Conservation (phyloP, 1,284 basidiomycete species). For the Moesziomyces globuligerus region DNA sequence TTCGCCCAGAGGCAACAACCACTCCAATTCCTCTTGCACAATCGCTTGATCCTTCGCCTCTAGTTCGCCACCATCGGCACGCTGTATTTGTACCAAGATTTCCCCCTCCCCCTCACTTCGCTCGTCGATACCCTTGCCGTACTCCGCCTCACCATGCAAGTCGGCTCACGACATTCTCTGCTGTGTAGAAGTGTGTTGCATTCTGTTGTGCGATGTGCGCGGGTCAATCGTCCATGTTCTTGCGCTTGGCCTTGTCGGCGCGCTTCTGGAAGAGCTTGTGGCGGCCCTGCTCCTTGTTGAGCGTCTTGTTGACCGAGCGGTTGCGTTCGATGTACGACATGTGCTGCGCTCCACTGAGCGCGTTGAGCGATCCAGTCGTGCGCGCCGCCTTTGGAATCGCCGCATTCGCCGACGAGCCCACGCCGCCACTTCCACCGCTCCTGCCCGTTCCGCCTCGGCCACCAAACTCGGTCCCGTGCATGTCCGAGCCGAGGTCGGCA, state of each 20-base stretch:
- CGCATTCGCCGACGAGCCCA: constrained; percentile 12
- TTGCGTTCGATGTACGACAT: constrained; percentile 68
- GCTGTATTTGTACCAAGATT: too few species aligned
- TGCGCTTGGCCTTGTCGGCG: constrained; percentile 47
- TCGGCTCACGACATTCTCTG: too few species aligned
- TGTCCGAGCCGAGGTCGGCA: constrained; percentile 86
- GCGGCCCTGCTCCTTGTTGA: constrained; percentile 58
- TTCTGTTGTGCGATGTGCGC: not conserved
- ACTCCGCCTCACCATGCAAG: too few species aligned
- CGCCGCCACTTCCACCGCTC: constrained; percentile 12
- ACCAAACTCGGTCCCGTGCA: constrained; percentile 70
- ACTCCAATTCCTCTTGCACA: constrained; percentile 1
- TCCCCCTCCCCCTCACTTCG: too few species aligned
- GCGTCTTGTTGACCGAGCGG: constrained; percentile 63
- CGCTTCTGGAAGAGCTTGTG: constrained; percentile 62
- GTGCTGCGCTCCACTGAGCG: constrained; percentile 66
- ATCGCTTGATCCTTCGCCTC: constrained; percentile 5
- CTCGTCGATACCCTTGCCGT: too few species aligned
- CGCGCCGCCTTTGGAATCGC: constrained; percentile 52
- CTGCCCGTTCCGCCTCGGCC: constrained; percentile 8
- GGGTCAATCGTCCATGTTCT: constrained; percentile 27
- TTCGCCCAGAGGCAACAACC: too few species aligned
- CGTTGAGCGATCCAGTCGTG: constrained; percentile 65
- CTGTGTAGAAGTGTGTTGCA: not conserved
- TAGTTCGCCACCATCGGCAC: too few species aligned